Conservation (phyloP, 306 rosid genomes). For the Lagenaria siceraria region DNA sequence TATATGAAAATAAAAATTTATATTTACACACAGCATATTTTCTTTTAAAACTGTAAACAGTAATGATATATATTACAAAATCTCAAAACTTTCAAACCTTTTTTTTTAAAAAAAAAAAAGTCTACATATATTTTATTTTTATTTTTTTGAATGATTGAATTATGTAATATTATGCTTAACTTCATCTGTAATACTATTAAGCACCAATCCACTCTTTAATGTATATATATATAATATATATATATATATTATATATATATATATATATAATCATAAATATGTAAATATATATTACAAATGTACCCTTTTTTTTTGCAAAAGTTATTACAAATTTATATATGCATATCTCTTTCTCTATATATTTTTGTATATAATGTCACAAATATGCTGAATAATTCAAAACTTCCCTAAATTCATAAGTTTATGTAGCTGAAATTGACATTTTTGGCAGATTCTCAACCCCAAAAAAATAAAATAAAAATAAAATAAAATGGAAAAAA, state of each 20-base stretch:
- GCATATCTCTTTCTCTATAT: not conserved
- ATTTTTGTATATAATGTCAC: not conserved
- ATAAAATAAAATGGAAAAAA: not conserved
- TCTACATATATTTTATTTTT: not conserved
- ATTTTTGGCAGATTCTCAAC: not conserved
- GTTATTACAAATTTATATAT: not conserved
- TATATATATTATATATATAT: not conserved
- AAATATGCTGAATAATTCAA: not conserved
- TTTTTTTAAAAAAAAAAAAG: not conserved
- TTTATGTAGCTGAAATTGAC: not conserved
- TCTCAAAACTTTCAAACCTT: not conserved
- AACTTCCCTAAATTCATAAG: not conserved
- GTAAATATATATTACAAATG: not conserved
- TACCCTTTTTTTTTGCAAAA: no score
- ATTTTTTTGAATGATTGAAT: not conserved
- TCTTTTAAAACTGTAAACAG: no score
- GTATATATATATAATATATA: not conserved
- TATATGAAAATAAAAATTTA: not conserved
- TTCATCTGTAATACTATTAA: no score
- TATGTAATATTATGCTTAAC: not conserved
- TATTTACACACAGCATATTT: not conserved
- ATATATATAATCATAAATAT: not conserved
- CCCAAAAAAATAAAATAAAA: not conserved
- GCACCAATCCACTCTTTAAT: not conserved
- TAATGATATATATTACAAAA: no score